phyloP scores from a whole-genome alignment of 768 basidiomycete genomes.

The Suillus placidus region DNA sequence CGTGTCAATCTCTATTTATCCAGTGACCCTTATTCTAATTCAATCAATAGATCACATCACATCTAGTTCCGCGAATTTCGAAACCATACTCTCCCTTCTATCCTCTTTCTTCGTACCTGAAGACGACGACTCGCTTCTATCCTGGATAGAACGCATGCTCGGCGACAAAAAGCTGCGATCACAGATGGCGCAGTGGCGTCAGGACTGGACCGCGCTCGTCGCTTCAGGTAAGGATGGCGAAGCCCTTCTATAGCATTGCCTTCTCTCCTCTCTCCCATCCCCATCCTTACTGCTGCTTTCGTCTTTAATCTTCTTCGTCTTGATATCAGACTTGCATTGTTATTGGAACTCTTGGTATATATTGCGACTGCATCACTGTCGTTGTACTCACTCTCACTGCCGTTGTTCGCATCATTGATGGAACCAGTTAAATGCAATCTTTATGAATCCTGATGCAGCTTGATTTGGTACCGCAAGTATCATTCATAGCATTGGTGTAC shows the following conservation, averaged over 20 bases:
- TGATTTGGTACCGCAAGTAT: no score
- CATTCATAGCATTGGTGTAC: neutral
- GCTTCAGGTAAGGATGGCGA: constrained; percentile 60
- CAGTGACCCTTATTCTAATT: constrained; percentile 10
- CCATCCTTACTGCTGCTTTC: neutral
- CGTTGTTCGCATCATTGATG: constrained; percentile 6
- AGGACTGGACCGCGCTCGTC: constrained; percentile 77
- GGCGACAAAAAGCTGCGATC: constrained; percentile 65
- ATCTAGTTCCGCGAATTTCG: constrained; percentile 78
- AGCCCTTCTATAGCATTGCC: constrained; percentile 53
- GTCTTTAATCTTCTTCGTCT: neutral
- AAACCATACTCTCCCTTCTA: constrained; percentile 86
- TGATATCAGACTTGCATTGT: constrained; percentile 2
- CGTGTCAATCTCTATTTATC: constrained; percentile 36
- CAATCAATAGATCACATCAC: constrained; percentile 74
- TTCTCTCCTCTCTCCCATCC: neutral
- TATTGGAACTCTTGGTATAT: constrained; percentile 8
- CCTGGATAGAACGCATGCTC: constrained; percentile 73
- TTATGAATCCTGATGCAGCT: neutral
- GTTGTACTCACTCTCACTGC: constrained; percentile 9
- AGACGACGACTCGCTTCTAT: constrained; percentile 79
- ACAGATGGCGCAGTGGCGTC: constrained; percentile 76
- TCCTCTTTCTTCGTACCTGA: constrained; percentile 96
- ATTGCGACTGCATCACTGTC: neutral
- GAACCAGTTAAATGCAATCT: constrained; percentile 4